Conservation (phyloP, 192 early-diverging fungal species). For the Coemansia sp. region DNA sequence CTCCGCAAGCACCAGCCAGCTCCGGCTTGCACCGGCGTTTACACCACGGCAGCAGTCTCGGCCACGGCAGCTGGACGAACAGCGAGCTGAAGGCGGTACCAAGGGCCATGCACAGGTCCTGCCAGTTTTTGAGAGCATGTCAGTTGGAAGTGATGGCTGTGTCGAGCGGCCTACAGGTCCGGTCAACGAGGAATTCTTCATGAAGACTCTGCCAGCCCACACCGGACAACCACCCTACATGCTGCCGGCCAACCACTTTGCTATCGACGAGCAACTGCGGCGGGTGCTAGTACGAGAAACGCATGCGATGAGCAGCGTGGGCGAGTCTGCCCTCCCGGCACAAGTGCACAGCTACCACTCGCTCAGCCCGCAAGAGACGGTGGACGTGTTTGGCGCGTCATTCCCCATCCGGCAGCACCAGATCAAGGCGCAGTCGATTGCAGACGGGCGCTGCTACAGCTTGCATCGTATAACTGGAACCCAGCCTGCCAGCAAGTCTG, state of each 20-base stretch:
- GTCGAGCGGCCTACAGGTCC: neutral
- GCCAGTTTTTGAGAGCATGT: conserved; percentile 4
- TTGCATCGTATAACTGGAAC: conserved; percentile 81
- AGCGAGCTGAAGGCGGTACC: neutral
- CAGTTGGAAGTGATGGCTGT: conserved; percentile 1
- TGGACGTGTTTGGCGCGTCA: conserved; percentile 57
- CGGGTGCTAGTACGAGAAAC: conserved; percentile 70
- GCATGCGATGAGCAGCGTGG: conserved; percentile 32
- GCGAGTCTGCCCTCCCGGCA: conserved; percentile 64
- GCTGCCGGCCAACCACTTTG: conserved; percentile 78
- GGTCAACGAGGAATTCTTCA: conserved; percentile 22
- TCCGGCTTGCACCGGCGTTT: conserved; percentile 35
- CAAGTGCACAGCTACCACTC: conserved; percentile 92
- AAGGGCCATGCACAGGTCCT: neutral
- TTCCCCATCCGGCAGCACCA: conserved; percentile 67
- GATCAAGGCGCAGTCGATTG: conserved; percentile 83
- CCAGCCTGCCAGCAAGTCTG: conserved; percentile 72
- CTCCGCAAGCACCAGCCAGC: neutral
- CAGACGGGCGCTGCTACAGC: conserved; percentile 84
- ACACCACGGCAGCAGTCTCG: conserved; percentile 20
- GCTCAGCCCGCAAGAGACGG: conserved; percentile 63
- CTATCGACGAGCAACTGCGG: conserved; percentile 79
- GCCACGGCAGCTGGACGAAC: conserved; percentile 7
- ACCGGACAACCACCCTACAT: conserved; percentile 58
- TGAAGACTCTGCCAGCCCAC: conserved; percentile 3